These are phyloP conservation scores for Anthostomella pinea DNA, from an alignment of 2,329 filamentous ascomycete genomes.

Conservation along the genomic window DNA sequence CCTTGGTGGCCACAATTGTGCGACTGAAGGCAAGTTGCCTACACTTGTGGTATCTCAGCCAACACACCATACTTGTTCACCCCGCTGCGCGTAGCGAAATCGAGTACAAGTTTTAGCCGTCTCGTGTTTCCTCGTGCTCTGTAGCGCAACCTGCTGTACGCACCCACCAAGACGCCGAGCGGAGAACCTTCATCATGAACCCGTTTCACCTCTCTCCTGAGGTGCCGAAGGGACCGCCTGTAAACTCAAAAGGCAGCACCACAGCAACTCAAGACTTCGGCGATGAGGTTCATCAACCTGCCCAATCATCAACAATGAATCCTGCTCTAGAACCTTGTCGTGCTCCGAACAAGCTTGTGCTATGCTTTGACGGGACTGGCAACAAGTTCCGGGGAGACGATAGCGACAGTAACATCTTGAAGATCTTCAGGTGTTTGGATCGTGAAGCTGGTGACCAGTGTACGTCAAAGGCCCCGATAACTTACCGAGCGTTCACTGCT, in stretches of 20 bases:
- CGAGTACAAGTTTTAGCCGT: no score
- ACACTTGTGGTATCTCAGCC: no score
- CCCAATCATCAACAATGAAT: constrained; percentile 16
- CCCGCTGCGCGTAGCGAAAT: no score
- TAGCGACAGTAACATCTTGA: constrained; percentile 64
- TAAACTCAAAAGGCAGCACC: constrained; percentile 11
- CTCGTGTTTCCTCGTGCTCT: no score
- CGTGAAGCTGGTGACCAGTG: constrained; percentile 59
- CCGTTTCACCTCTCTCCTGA: constrained; percentile 21
- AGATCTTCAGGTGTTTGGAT: constrained; percentile 69
- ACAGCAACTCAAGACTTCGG: constrained; percentile 11
- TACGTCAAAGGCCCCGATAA: no score
- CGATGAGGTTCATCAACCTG: constrained; percentile 4
- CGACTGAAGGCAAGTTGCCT: no score
- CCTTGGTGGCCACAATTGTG: no score
- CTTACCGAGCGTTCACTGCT: no score
- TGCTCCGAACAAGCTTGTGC: constrained; percentile 46
- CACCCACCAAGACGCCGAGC: no score
- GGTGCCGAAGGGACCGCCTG: constrained; percentile 4
- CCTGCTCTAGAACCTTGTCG: constrained; percentile 14
- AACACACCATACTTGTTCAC: no score
- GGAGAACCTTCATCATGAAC: constrained; percentile 14
- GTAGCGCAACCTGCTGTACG: no score
- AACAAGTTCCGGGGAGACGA: constrained; percentile 64
- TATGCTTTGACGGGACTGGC: constrained; percentile 63